Conservation (phyloP, 2,329 filamentous ascomycete genomes). For the Didymella exigua region DNA sequence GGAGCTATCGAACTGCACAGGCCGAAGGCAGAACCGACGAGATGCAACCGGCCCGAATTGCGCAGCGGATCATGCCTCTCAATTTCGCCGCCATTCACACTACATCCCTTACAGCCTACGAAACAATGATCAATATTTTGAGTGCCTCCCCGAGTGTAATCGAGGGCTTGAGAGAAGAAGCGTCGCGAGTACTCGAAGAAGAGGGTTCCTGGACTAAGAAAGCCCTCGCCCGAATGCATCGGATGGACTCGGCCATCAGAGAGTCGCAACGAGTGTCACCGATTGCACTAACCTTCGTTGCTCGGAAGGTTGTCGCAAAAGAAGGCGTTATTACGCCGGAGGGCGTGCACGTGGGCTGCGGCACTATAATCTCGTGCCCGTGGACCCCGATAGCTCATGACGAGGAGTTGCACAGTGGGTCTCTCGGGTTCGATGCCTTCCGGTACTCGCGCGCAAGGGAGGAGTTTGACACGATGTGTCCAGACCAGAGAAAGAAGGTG, state of each 20-base stretch:
- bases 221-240: conserved; percentile 51
- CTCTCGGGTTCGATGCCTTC: conserved; percentile 60
- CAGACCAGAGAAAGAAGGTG: conserved; percentile 24
- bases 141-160: neutral
- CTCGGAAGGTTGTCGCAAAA: conserved; percentile 60
- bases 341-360: neutral
- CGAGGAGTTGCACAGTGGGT: conserved; percentile 65
- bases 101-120: conserved; percentile 59
- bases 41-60: conserved; percentile 56
- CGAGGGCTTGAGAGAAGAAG: conserved; percentile 52
- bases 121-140: conserved; percentile 32
- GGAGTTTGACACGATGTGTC: conserved; percentile 25
- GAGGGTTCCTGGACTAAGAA: conserved; percentile 56
- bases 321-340: conserved; percentile 57
- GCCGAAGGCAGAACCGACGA: conserved; percentile 53
- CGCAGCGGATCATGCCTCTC: conserved; percentile 60
- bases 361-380: neutral
- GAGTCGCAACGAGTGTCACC: conserved; percentile 59
- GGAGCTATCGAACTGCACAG: conserved; percentile 60
- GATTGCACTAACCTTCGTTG: conserved; percentile 55
- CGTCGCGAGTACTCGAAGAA: conserved; percentile 41
- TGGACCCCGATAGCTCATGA: neutral
- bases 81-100: conserved; percentile 67
- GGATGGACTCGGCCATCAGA: conserved; percentile 59
- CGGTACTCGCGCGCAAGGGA: conserved; percentile 32